phyloP scores from a whole-genome alignment of 164 flowering plant genomes.

The Paratinospora sagittata region DNA sequence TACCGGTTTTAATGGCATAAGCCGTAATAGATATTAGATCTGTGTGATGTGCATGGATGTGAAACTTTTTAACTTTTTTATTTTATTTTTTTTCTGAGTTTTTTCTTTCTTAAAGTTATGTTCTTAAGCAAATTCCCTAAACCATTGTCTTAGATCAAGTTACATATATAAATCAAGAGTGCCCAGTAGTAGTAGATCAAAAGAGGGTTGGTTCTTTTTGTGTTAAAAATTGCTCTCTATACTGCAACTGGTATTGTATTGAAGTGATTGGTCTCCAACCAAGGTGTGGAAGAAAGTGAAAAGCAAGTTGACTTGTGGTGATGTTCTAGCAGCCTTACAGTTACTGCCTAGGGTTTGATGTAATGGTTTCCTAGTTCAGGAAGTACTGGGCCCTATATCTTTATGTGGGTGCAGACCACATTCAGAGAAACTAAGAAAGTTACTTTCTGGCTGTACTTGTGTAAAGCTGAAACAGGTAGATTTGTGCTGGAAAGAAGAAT shows the following conservation, averaged over 20 bases:
- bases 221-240: too few species aligned
- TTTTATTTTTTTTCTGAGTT: neutral
- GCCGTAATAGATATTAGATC: conserved; percentile 23
- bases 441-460: neutral
- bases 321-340: too few species aligned
- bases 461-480: neutral
- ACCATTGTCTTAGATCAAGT: neutral
- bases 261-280: neutral
- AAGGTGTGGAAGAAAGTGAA: too few species aligned
- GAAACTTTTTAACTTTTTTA: neutral
- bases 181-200: neutral
- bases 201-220: neutral
- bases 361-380: neutral
- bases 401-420: neutral
- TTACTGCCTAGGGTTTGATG: neutral
- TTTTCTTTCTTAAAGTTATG: too few species aligned
- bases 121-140: too few species aligned
- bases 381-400: neutral
- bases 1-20: conserved; percentile 16
- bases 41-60: neutral
- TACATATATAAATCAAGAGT: neutral
- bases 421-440: neutral
- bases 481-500: too few species aligned
- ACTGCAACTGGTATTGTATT: neutral
- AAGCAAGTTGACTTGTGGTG: neutral